phyloP scores from a whole-genome alignment of 2,329 filamentous ascomycete genomes.

The Cladosporium sp. region DNA sequence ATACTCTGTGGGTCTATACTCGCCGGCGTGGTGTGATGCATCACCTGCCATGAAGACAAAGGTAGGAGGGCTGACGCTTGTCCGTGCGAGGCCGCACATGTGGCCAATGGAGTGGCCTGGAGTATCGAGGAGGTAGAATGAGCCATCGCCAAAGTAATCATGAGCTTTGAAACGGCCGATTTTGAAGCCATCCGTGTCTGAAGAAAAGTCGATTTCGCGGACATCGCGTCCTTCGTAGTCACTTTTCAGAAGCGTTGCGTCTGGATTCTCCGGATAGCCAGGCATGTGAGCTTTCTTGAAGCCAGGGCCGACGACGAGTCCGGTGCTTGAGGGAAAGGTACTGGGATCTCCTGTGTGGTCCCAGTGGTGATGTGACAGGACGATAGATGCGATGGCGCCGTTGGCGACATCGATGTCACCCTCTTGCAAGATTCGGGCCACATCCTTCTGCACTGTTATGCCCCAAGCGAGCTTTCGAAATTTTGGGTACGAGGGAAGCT shows the following conservation, averaged over 20 bases:
- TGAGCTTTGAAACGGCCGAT: conserved; percentile 45
- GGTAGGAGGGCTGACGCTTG: conserved; percentile 29
- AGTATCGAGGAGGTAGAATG: conserved; percentile 52
- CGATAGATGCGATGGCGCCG: conserved; percentile 30
- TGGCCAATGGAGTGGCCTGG: conserved; percentile 52
- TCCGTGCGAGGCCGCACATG: conserved; percentile 48
- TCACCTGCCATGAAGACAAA: conserved; percentile 53
- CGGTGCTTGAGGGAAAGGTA: conserved; percentile 40
- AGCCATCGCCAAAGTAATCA: conserved; percentile 55
- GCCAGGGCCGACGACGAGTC: conserved; percentile 46
- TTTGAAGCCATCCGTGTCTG: conserved; percentile 32
- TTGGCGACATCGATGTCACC: conserved; percentile 36
- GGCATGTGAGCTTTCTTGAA: conserved; percentile 42
- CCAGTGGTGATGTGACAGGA: conserved; percentile 35
- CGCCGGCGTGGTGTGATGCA: conserved; percentile 34
- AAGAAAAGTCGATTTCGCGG: conserved; percentile 33
- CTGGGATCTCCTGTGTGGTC: conserved; percentile 40
- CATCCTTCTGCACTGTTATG: conserved; percentile 41
- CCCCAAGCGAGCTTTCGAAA: conserved; percentile 29
- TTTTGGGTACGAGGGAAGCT: conserved; percentile 34
- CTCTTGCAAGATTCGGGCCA: conserved; percentile 39
- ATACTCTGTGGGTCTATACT: conserved; percentile 40
- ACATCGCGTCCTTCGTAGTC: conserved; percentile 39
- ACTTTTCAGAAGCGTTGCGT: conserved; percentile 37
- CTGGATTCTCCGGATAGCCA: conserved; percentile 40